Conservation (phyloP, 2,329 filamentous ascomycete genomes). For the Pseudogymnoascus sp. region DNA sequence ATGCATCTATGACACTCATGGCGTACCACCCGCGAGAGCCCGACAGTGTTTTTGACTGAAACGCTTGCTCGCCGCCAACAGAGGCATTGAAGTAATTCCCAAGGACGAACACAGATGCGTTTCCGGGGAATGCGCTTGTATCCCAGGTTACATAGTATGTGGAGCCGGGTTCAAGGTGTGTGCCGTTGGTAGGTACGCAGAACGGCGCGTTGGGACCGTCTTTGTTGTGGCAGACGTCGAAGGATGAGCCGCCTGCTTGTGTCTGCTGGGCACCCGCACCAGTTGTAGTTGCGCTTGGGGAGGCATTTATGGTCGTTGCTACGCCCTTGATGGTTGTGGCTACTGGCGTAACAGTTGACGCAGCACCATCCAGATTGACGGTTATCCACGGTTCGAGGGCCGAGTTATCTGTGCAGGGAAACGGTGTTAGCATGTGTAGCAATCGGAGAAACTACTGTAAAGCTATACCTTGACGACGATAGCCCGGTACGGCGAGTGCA, state of each 20-base stretch:
- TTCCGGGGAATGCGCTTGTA: slow-evolving; percentile 20
- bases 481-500: not conserved
- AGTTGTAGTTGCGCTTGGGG: slow-evolving; percentile 13
- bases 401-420: slow-evolving; percentile 2
- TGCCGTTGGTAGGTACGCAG: slow-evolving; percentile 26
- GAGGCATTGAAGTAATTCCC: slow-evolving; percentile 26
- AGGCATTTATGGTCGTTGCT: slow-evolving; percentile 18
- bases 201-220: slow-evolving; percentile 24
- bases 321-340: slow-evolving; percentile 21
- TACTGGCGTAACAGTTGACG: slow-evolving; percentile 23
- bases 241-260: slow-evolving; percentile 22
- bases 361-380: slow-evolving; percentile 12
- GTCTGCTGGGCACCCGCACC: slow-evolving; percentile 13
- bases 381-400: slow-evolving; percentile 23
- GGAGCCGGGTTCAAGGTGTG: slow-evolving; percentile 22
- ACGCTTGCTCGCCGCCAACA: slow-evolving; percentile 23
- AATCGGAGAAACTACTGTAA: not conserved
- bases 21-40: slow-evolving; percentile 2
- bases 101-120: slow-evolving; percentile 22
- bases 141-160: slow-evolving; percentile 30
- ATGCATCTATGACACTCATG: not conserved
- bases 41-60: slow-evolving; percentile 18
- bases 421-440: not conserved
- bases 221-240: slow-evolving; percentile 25
- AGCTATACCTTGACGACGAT: not conserved